A percentile compares a stretch with the other conserved stretches of the same genome.
Conservation (phyloP, 2,329 filamentous ascomycete genomes). For the Blumeria graminis region DNA sequence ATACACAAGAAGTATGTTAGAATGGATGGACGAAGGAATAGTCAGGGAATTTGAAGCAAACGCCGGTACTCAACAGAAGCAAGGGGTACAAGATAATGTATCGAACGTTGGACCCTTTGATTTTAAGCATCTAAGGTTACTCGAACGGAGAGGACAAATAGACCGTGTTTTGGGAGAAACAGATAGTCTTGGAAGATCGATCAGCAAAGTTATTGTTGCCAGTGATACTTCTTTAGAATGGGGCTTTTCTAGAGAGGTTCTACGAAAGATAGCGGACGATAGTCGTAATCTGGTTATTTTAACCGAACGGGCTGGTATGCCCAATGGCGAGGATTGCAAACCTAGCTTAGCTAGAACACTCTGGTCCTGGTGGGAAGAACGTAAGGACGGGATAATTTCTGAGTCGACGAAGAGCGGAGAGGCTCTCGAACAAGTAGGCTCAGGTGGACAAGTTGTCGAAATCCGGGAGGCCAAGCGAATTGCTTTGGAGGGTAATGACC, state of each 20-base stretch:
- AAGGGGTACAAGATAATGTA: conserved; percentile 7
- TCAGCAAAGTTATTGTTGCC: conserved; percentile 59
- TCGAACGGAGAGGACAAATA: conserved; percentile 64
- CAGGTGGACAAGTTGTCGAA: conserved; percentile 35
- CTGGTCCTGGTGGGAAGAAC: conserved; percentile 58
- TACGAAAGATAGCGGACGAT: conserved; percentile 52
- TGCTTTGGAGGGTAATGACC: conserved; percentile 50
- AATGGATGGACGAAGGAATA: conserved; percentile 97
- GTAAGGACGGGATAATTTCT: conserved; percentile 34
- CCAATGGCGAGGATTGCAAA: conserved; percentile 9
- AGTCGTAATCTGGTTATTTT: conserved; percentile 65
- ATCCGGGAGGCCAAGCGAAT: conserved; percentile 36
- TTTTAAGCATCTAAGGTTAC: conserved; percentile 59
- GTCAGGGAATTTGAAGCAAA: conserved; percentile 72
- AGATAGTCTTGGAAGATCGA: conserved; percentile 19
- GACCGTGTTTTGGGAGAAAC: conserved; percentile 34
- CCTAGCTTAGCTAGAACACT: conserved; percentile 40
- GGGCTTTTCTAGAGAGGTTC: conserved; percentile 71
- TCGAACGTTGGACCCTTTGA: conserved; percentile 49
- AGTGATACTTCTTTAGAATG: conserved; percentile 80
- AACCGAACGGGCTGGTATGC: conserved; percentile 41
- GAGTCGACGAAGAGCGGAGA: conserved; percentile 30
- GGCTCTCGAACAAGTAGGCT: conserved; percentile 40
- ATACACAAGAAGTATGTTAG: conserved; percentile 82
- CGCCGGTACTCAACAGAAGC: conserved; percentile 17